These are phyloP conservation scores for Hypoxylon sp. DNA, from an alignment of 2,329 filamentous ascomycete species.

Conservation along the genomic window DNA sequence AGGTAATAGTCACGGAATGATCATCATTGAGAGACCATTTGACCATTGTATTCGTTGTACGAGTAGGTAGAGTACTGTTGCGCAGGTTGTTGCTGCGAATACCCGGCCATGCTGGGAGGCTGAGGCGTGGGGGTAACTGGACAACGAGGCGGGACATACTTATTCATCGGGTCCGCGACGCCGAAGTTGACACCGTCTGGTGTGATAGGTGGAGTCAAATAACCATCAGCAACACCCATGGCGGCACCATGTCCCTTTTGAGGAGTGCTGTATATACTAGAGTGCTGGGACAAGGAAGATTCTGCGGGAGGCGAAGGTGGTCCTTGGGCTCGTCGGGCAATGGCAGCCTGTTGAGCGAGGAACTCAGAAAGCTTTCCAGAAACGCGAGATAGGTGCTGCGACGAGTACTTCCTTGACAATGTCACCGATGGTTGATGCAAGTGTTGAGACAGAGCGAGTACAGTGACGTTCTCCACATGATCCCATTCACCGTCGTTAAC, in stretches of 20 bases:
- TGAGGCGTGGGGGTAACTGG: conserved; percentile 75
- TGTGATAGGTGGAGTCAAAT: conserved; percentile 88
- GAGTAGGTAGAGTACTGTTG: conserved; percentile 63
- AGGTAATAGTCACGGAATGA: conserved; percentile 8
- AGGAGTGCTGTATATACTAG: conserved; percentile 81
- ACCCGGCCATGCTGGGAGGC: conserved; percentile 57
- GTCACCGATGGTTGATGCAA: conserved; percentile 72
- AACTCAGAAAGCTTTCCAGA: conserved; percentile 71
- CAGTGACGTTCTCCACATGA: conserved; percentile 77
- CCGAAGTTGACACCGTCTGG: conserved; percentile 77
- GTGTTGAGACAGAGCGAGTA: conserved; percentile 72
- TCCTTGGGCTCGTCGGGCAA: conserved; percentile 63
- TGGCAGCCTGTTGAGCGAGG: conserved; percentile 71
- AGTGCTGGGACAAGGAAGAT: conserved; percentile 64
- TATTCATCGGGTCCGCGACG: conserved; percentile 59
- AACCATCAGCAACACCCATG: conserved; percentile 77
- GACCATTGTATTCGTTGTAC: conserved; percentile 59
- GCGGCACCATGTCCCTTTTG: conserved; percentile 79
- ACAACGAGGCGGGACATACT: conserved; percentile 69
- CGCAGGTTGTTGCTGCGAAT: conserved; percentile 59
- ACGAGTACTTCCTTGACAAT: conserved; percentile 72
- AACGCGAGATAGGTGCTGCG: conserved; percentile 66
- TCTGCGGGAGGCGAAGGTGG: conserved; percentile 75
- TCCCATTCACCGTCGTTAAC: conserved; percentile 83
- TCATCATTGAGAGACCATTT: conserved; percentile 50